phyloP scores from a whole-genome alignment of 768 basidiomycete genomes.

The Mycena maculata region DNA sequence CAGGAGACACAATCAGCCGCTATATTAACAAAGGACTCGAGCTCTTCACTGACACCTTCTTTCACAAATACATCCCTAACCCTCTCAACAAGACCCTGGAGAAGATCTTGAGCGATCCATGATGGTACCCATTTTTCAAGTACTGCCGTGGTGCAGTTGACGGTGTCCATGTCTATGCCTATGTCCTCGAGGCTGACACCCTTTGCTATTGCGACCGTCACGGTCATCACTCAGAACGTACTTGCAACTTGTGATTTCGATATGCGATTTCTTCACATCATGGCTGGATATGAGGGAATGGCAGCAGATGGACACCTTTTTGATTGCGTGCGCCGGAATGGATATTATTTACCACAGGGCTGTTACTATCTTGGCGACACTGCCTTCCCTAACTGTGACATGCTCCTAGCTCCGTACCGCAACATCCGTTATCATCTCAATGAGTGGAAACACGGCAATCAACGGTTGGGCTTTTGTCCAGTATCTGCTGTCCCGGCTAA shows the following conservation, averaged over 20 bases:
- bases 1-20: not conserved
- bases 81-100: constrained; percentile 16
- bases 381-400: constrained; percentile 37
- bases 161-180: constrained; percentile 39
- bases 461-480: not conserved
- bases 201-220: constrained; percentile 31
- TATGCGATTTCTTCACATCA: constrained; percentile 44
- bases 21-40: not conserved
- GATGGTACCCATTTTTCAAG: constrained; percentile 42
- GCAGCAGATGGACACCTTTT: constrained; percentile 44
- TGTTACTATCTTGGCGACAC: constrained; percentile 41
- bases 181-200: constrained; percentile 20
- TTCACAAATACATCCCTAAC: constrained; percentile 7
- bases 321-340: constrained; percentile 33
- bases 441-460: constrained; percentile 34
- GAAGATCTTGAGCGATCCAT: constrained; percentile 37
- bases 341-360: constrained; percentile 34
- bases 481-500: not conserved
- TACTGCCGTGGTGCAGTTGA: constrained; percentile 40
- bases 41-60: constrained; percentile 1
- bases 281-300: constrained; percentile 51
- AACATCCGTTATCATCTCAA: constrained; percentile 38
- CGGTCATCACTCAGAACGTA: constrained; percentile 46
- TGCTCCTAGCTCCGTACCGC: constrained; percentile 39
- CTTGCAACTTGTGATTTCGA: constrained; percentile 46